A percentile compares a stretch with the other conserved stretches of the same genome.
Evolutionary conservation across 129 eudicot genomes (phyloP).

Genomic region (Solidago caesia): DNA sequence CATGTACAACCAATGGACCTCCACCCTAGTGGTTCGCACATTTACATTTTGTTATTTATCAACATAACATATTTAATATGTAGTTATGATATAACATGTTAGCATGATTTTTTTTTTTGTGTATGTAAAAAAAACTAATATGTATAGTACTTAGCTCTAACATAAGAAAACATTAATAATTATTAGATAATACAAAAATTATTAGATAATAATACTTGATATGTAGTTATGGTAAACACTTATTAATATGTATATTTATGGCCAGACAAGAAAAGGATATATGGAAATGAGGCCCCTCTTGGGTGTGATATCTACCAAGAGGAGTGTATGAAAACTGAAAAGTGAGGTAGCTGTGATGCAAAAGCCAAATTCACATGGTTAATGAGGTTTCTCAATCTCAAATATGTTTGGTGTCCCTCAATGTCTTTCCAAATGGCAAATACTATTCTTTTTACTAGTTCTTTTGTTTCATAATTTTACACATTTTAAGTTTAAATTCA

Average conservation of each 20-base stretch:
- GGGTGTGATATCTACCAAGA: slow-evolving; percentile 28
- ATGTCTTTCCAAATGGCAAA: background rate
- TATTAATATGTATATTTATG: background rate
- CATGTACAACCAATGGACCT: too few relatives aligned
- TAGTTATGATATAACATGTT: too few relatives aligned
- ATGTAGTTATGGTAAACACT: too few relatives aligned
- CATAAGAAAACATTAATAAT: too few relatives aligned
- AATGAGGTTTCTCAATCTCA: slow-evolving; percentile 12
- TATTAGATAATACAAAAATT: too few relatives aligned
- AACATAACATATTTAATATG: too few relatives aligned
- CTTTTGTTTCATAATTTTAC: background rate
- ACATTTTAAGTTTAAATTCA: background rate
- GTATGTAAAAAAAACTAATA: too few relatives aligned
- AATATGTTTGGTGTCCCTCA: slow-evolving; percentile 15
- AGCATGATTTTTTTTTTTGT: too few relatives aligned
- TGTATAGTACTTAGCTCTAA: too few relatives aligned
- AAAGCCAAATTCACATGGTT: slow-evolving; percentile 17
- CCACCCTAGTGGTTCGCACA: too few relatives aligned
- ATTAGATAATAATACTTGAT: too few relatives aligned
- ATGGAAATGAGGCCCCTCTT: slow-evolving; percentile 16
- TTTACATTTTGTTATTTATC: too few relatives aligned
- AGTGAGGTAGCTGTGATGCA: slow-evolving; percentile 13
- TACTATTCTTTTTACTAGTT: background rate
- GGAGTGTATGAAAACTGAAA: slow-evolving; percentile 17
- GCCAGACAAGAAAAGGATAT: slow-evolving; percentile 3